These are phyloP conservation scores for Anethum foeniculum DNA, from an alignment of 140 eudicot species.

Conservation along the genomic window DNA sequence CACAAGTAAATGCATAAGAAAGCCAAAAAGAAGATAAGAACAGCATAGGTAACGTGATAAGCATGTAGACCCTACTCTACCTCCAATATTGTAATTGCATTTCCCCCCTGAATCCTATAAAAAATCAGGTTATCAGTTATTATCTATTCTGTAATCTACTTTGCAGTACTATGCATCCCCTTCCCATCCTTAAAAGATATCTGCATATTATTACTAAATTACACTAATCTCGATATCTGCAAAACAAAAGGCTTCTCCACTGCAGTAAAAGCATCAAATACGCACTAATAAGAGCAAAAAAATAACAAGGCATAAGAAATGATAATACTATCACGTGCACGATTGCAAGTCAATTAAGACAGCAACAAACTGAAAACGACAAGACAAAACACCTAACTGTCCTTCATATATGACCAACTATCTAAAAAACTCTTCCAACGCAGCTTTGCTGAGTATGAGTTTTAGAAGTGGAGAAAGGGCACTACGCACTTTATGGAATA, in stretches of 20 bases:
- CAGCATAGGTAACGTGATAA: not conserved
- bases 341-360: not conserved
- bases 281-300: too few relatives aligned
- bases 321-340: not conserved
- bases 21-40: not conserved
- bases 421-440: not conserved
- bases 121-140: not conserved
- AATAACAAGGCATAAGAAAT: not conserved
- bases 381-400: not conserved
- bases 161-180: not conserved
- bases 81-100: not conserved
- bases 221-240: not conserved
- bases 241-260: not conserved
- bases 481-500: not conserved
- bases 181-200: not conserved
- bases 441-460: not conserved
- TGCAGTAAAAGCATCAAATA: not conserved
- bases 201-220: not conserved
- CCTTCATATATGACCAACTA: not conserved
- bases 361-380: not conserved
- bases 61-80: not conserved
- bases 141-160: not conserved
- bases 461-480: not conserved
- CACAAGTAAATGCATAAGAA: not conserved
- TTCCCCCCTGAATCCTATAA: not conserved